Conservation (phyloP, 2,329 filamentous ascomycete species). For the Exophiala xenobiotica region DNA sequence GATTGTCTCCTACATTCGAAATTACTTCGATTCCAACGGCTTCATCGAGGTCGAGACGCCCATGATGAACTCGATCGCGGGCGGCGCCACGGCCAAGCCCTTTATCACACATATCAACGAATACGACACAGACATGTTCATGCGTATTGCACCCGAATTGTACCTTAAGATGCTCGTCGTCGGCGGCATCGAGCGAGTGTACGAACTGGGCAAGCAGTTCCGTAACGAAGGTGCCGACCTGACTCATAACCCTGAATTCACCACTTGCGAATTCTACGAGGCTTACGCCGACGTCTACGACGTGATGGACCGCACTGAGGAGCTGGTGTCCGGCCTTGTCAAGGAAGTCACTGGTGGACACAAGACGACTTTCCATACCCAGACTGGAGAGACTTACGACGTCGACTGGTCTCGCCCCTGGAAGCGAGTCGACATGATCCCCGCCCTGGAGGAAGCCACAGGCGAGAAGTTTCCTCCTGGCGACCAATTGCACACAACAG, state of each 20-base stretch:
- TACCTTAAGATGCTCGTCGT: slow-evolving; percentile 97
- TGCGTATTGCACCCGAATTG: slow-evolving; percentile 91
- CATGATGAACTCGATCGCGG: slow-evolving; percentile 95
- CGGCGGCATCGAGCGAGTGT: slow-evolving; percentile 89
- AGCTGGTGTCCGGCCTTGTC: slow-evolving; percentile 83
- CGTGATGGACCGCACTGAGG: slow-evolving; percentile 86
- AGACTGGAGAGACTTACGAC: slow-evolving; percentile 79
- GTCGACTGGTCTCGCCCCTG: slow-evolving; percentile 97
- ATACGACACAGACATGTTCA: slow-evolving; percentile 87
- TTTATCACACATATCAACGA: slow-evolving; percentile 98
- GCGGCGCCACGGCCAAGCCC: slow-evolving; percentile 91
- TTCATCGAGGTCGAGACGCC: slow-evolving; percentile 96
- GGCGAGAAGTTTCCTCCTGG: slow-evolving; percentile 92
- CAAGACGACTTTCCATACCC: slow-evolving; percentile 80
- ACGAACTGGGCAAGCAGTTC: slow-evolving; percentile 94
- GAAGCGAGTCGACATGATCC: slow-evolving; percentile 94
- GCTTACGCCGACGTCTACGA: slow-evolving; percentile 92
- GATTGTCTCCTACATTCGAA: slow-evolving; percentile 84
- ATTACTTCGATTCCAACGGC: slow-evolving; percentile 81
- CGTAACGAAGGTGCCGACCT: slow-evolving; percentile 88
- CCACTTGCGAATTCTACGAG: slow-evolving; percentile 95
- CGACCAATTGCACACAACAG: slow-evolving; percentile 83
- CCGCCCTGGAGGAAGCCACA: slow-evolving; percentile 80
- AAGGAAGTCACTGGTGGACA: slow-evolving; percentile 85
- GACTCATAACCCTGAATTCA: slow-evolving; percentile 98